phyloP scores from a whole-genome alignment of 495 filamentous ascomycete species.

The Talaromyces thailandensis region DNA sequence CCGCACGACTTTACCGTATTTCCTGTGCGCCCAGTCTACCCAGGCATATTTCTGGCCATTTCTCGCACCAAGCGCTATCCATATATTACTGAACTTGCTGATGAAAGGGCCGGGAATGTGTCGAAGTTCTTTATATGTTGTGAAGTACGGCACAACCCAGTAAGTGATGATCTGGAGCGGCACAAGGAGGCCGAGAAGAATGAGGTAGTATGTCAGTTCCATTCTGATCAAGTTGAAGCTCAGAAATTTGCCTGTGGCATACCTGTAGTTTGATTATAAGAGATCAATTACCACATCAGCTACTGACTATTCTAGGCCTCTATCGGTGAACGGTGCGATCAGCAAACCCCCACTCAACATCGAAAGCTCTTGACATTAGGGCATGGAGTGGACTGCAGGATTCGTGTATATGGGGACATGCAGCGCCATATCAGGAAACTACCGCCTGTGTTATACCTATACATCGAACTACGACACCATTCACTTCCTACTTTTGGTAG shows the following conservation, averaged over 20 bases:
- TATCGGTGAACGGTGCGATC: too few relatives aligned
- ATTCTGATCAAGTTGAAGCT: not conserved
- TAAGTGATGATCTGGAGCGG: constrained; percentile 13
- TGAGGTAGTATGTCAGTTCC: not conserved
- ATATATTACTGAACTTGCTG: constrained; percentile 18
- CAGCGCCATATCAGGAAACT: not conserved
- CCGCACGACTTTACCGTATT: constrained; percentile 30
- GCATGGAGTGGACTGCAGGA: not conserved
- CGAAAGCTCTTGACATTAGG: not conserved
- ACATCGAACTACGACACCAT: not conserved
- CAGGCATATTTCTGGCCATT: constrained; percentile 14
- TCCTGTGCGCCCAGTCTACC: constrained; percentile 29
- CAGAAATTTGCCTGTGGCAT: not conserved
- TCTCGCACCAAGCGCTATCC: constrained; percentile 16
- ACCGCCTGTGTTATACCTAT: not conserved
- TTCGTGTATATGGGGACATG: not conserved
- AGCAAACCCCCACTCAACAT: not conserved
- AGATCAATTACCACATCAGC: not conserved
- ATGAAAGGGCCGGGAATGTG: constrained; percentile 14
- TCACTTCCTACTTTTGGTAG: not conserved
- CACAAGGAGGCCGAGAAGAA: not conserved
- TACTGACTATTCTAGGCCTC: too few relatives aligned
- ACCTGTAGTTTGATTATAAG: not conserved
- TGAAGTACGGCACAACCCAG: constrained; percentile 17
- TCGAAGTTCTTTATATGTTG: constrained; percentile 9